Evolutionary conservation across 495 filamentous ascomycete genomes (phyloP), one percentile per base, ranked within the genome.

Genomic region (Tirmania nivea): DNA sequence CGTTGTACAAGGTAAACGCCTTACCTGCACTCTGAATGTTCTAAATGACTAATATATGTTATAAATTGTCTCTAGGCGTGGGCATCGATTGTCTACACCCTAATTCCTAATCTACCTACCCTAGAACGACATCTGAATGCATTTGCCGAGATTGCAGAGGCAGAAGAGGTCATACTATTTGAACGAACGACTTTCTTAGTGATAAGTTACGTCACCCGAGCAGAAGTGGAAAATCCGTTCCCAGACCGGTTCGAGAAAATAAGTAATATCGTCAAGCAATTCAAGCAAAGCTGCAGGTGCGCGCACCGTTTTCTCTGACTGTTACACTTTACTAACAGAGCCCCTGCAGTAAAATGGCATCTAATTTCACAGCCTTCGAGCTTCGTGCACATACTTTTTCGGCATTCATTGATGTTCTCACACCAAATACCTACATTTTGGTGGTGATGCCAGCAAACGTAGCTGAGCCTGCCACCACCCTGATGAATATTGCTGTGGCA

Each of bases 111-210:
- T 65, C 76, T 95, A 0, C 71, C 77, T n/a, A 74, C 84, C 25
- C 94, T 96, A 57, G 89, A 95, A 65, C 76, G 73, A 12, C 83
- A 94, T 67, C 72, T 97, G 6, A 72, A 72, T 2, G 74, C 78
- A 25, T 74, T 97, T 39, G 86, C 85, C 34, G 74, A 81, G 49
- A 75, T 84, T 25, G 84, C 93, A 54, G 81, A 87, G 62, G 90
- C 92, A 7, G 81, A 94, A 63, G 90, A 97, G 70, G 78, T 96
- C 21, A 81, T 96, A 7, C 75, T 97, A 19, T 96, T 96, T 63
- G 90, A 97, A 70, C 80, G 89, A 31, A 88, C 88, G 1, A 94
- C 87, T 10, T 97, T 95, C 69, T 74, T 97, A 0, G 89, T 90
- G 34, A 89, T 97, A 8, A 88, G 83, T 1, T 80, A 79, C 52